Base-by-base conservation (phyloP, 75 land plant genomes). In the Ceratopteris richardii region DNA sequence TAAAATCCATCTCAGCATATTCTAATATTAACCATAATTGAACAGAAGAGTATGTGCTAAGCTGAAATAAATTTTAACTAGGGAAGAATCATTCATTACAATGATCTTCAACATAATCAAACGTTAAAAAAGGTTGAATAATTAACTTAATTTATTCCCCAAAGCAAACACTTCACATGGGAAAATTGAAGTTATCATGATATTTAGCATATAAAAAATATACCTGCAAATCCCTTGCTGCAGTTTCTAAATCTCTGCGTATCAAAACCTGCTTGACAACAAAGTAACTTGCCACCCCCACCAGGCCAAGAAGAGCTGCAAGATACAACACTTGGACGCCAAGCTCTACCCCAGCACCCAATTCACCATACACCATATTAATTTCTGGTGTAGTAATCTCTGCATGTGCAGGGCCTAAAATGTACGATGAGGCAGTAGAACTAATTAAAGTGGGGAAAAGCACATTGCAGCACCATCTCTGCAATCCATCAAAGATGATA, bases 181-280 rank as follows among this genome's bases (percentile, higher is more conserved):
- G n/a, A n/a, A n/a, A n/a, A n/a, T n/a, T n/a, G n/a, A n/a, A n/a
- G n/a, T n/a, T n/a, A n/a, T n/a, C n/a, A n/a, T n/a, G n/a, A n/a
- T n/a, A n/a, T n/a, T n/a, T n/a, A n/a, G n/a, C n/a, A n/a, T n/a
- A n/a, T n/a, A n/a, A 26, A 14, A 22, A 4, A 12, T 2, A 70
- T 66, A 94, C 98, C 76, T 88, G 98, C 56, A 94, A 68, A 57
- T 86, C 96, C 69, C 90, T 94, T 25, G 98, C 98, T 50, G 98
- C 93, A 51, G 84, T 74, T 55, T 94, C 98, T 37, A 94, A 83
- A 64, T 90, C 98, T 67, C 96, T 60, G 29, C 88, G 80, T 33
- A 89, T 60, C 59, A 94, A 83, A 27, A 94, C 82, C 74, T 94
- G 98, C 23, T 96, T 90, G 58, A 94, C 79, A 51, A 94, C 96